Evolutionary conservation across 1,284 basidiomycete species (phyloP).

Genomic region (Leccinum subspadiceum): DNA sequence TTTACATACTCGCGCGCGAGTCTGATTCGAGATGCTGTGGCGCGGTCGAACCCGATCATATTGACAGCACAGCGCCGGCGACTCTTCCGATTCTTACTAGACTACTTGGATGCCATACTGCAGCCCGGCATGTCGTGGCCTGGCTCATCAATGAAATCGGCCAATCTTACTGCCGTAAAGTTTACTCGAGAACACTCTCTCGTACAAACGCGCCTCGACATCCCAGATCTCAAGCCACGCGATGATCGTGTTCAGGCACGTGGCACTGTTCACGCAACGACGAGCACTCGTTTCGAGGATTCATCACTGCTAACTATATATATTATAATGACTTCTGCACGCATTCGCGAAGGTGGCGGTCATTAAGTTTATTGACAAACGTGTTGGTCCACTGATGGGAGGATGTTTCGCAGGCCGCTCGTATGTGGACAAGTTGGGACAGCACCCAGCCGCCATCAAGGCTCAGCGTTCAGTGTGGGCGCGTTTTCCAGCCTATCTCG

Average conservation of each 20-base stretch:
- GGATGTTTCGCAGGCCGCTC: slow-evolving; percentile 5
- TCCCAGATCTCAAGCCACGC: slow-evolving; percentile 8
- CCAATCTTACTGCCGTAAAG: not conserved
- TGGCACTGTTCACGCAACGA: slow-evolving; percentile 3
- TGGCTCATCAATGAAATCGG: not conserved
- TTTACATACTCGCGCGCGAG: slow-evolving; percentile 1
- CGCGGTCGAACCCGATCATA: slow-evolving; percentile 3
- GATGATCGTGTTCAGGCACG: slow-evolving; percentile 7
- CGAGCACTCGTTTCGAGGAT: slow-evolving; percentile 7
- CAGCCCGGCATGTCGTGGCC: not conserved
- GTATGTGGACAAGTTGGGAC: not conserved
- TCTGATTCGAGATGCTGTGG: slow-evolving; percentile 1
- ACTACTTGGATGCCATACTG: not conserved
- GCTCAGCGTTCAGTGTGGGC: not conserved
- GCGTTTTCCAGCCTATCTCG: slow-evolving; percentile 8
- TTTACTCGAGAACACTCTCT: not conserved
- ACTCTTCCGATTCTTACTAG: slow-evolving; percentile 4
- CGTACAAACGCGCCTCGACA: slow-evolving; percentile 3
- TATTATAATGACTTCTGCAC: slow-evolving; percentile 3
- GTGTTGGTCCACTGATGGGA: slow-evolving; percentile 3
- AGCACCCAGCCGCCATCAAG: slow-evolving; percentile 2
- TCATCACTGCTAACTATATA: slow-evolving; percentile 6
- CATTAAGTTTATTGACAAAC: slow-evolving; percentile 12
- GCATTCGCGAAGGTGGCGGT: slow-evolving; percentile 17
- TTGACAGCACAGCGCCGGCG: not conserved